Evolutionary conservation across 2,329 filamentous ascomycete species (phyloP).

Genomic region (Rutstroemia sp.): DNA sequence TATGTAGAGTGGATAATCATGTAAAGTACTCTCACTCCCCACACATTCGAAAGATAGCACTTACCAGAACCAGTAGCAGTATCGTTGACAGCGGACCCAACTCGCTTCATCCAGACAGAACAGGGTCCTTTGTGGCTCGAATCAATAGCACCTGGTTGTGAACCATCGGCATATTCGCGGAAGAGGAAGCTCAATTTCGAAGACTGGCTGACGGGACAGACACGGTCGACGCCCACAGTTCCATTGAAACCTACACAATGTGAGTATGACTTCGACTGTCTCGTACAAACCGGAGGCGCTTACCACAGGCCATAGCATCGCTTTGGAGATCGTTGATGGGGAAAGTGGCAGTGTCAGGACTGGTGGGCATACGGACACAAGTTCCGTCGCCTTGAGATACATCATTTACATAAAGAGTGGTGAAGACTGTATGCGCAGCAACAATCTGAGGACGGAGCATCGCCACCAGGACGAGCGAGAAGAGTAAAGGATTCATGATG

Average conservation of each 20-base stretch:
- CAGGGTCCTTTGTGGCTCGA: conserved; percentile 59
- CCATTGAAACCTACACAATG: conserved; percentile 37
- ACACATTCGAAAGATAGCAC: background rate
- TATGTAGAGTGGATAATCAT: too few relatives aligned
- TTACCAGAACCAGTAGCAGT: conserved; percentile 50
- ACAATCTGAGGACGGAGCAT: conserved; percentile 17
- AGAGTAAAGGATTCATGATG: conserved; percentile 2
- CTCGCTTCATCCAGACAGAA: conserved; percentile 66
- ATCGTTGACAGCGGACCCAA: conserved; percentile 45
- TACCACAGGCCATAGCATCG: conserved; percentile 65
- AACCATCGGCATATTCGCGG: conserved; percentile 51
- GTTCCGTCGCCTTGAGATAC: conserved; percentile 61
- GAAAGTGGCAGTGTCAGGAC: conserved; percentile 42
- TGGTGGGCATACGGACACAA: conserved; percentile 59
- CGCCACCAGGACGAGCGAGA: conserved; percentile 14
- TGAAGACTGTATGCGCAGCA: conserved; percentile 55
- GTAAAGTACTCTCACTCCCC: background rate
- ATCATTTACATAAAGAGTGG: conserved; percentile 55
- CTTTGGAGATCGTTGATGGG: conserved; percentile 52
- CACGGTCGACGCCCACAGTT: conserved; percentile 39
- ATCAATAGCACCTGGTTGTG: conserved; percentile 49
- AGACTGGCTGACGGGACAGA: conserved; percentile 31
- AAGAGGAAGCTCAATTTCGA: conserved; percentile 47
- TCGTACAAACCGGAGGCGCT: conserved; percentile 20
- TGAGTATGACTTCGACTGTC: too few relatives aligned